Percentiles rank a stretch among this genome's conserved stretches.
These are phyloP conservation scores for Malus sylvestris DNA, from an alignment of 306 rosid species.

Conservation along the genomic window DNA sequence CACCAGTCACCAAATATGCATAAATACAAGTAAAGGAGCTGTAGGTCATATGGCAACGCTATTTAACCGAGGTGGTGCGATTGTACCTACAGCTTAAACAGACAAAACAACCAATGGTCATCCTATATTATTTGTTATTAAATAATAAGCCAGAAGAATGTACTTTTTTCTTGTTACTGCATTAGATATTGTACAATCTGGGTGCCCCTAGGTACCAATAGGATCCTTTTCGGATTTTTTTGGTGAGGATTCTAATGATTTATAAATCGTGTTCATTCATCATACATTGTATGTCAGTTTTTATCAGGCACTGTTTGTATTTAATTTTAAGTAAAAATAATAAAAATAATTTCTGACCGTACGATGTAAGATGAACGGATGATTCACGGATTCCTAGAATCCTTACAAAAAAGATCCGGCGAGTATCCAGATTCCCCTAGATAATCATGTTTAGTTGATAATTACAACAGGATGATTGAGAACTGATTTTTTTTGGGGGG, in stretches of 20 bases:
- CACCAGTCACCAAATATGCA: conserved; percentile 21
- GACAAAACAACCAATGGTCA: conserved; percentile 23
- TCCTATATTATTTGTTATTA: background rate
- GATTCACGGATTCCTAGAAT: too few species aligned
- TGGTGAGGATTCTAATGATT: rapidly evolving
- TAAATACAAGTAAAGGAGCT: conserved; percentile 31
- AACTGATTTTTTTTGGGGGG: background rate
- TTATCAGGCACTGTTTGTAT: too few species aligned
- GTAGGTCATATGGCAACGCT: conserved; percentile 36
- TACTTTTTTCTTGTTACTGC: background rate
- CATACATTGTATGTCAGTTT: too few species aligned
- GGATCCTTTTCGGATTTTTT: too few species aligned
- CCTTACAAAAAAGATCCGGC: too few species aligned
- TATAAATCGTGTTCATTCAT: rapidly evolving
- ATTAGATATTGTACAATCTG: background rate
- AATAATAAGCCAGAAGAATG: background rate
- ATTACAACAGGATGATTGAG: background rate
- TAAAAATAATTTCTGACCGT: too few species aligned
- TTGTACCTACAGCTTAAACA: conserved; percentile 8
- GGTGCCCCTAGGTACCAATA: background rate
- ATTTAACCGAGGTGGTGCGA: conserved; percentile 38
- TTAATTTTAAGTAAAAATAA: too few species aligned
- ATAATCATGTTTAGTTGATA: background rate
- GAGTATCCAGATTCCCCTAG: background rate
- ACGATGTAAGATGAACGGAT: too few species aligned